Base-by-base conservation (phyloP, 108 stramenopile species). In the Cylindrotheca closterium region DNA sequence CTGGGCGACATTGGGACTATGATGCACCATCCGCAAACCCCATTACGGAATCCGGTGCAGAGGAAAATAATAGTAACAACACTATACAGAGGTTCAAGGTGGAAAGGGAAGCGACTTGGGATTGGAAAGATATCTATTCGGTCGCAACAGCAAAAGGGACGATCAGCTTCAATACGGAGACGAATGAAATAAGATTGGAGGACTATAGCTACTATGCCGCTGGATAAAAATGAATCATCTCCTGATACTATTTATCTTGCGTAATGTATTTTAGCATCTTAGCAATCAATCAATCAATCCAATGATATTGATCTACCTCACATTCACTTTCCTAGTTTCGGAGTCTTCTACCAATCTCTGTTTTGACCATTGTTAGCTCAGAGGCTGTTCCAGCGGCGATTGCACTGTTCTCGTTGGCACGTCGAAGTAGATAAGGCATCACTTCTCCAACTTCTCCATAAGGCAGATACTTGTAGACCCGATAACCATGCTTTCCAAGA, bases 371-470 rank as follows among this genome's bases (percentile, higher is more conserved):
- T 10, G 69, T 45, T 2, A 86, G 28, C 60, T 94, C 92, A 2
- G 50, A 12, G 15, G 68, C 58, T 1, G 84, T 65, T 42, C 82
- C 87, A 15, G 80, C 82, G 51, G 95, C 71, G 29, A 98, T 63
- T 27, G 84, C 92, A 55, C 86, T 79, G 73, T 99, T 99, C 64
- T 99, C 99, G 60, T 91, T 84, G 4, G 96, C 98, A 15, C 99
- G 83, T 15, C 99, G 88, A 37, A 98, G 62, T 25, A 99, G 77
- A 66, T 98, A 99, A 0, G 99, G 98, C 58, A 98, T 78, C n/a
- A 95, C 95, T 70, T 97, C 88, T 3, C 90, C 53, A 0, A 98
- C 93, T 69, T 86, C 56, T 2, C 99, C 99, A 69, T 97, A 99
- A 0, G 98, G 99, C 1, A 98, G 67, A 64, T 98, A 98, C 72